Conservation (phyloP, 2,329 filamentous ascomycete genomes). For the Aspergillus pseudotamarii region DNA sequence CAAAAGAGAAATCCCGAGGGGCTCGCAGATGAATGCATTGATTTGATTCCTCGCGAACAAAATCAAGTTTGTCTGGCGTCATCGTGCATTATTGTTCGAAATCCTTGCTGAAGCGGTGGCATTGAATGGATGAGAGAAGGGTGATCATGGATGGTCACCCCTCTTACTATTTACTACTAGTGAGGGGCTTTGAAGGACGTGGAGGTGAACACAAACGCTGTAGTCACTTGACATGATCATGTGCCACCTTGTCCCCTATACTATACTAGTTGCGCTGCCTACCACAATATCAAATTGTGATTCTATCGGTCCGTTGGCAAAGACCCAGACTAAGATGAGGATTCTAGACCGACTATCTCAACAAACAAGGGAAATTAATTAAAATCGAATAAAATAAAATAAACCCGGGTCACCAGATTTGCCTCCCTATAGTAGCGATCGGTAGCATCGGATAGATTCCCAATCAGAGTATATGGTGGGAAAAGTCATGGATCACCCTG, state of each 20-base stretch:
- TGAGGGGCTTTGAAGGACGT: neutral
- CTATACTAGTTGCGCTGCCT: neutral
- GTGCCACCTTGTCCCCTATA: neutral
- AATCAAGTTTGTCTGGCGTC: neutral
- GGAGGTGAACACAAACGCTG: neutral
- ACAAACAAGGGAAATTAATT: neutral
- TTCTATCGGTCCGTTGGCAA: neutral
- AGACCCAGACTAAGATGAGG: neutral
- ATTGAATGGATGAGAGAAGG: neutral
- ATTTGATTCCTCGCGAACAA: neutral
- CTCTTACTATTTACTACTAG: neutral
- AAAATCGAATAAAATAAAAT: neutral
- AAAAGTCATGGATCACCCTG: neutral
- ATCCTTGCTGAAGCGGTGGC: neutral
- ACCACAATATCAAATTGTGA: neutral
- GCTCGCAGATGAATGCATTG: neutral
- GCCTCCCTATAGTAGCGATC: neutral
- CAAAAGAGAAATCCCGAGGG: neutral
- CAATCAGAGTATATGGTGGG: neutral
- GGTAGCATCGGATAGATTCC: neutral
- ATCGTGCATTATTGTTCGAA: conserved; percentile 2
- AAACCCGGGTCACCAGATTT: neutral
- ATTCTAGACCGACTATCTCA: neutral
- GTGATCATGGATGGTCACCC: neutral
- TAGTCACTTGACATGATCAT: conserved; percentile 4